Conservation (phyloP, 495 filamentous ascomycete species). For the Tuber indicum region DNA sequence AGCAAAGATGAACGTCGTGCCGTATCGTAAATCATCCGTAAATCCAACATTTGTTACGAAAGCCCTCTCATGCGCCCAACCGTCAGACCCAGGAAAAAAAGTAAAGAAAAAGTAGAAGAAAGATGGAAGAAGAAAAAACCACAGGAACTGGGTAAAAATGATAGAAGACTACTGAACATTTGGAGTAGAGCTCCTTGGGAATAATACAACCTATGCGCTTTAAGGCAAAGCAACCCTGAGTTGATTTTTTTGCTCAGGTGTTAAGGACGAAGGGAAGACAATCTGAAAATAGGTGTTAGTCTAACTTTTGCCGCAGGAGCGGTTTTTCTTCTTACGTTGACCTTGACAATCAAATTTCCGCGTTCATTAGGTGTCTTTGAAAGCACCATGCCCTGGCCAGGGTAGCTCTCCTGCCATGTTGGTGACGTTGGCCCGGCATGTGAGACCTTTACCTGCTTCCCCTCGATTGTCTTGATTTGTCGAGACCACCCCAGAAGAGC, state of each 20-base stretch:
- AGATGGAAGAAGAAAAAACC: neutral
- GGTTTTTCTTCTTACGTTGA: constrained; percentile 59
- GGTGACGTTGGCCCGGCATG: constrained; percentile 79
- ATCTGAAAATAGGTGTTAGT: constrained; percentile 20
- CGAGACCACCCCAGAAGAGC: constrained; percentile 92
- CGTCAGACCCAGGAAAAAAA: constrained; percentile 18
- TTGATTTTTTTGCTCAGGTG: constrained; percentile 64
- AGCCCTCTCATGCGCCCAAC: constrained; percentile 33
- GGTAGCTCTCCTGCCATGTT: constrained; percentile 71
- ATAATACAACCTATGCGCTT: constrained; percentile 10
- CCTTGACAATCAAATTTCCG: constrained; percentile 81
- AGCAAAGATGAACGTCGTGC: neutral
- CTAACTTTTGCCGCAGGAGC: neutral
- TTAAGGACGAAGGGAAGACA: constrained; percentile 68
- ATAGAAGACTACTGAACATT: constrained; percentile 7
- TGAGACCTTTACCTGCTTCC: constrained; percentile 67
- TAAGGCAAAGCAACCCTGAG: constrained; percentile 65
- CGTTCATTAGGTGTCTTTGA: constrained; percentile 77
- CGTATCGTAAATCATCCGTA: constrained; percentile 9
- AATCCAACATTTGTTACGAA: constrained; percentile 10
- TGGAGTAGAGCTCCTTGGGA: neutral
- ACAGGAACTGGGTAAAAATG: constrained; percentile 5
- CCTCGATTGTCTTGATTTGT: constrained; percentile 88
- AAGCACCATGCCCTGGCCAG: constrained; percentile 80
- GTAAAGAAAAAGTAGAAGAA: neutral